A percentile compares a stretch with the other conserved stretches of the same genome.
phyloP scores from a whole-genome alignment of 2,329 filamentous ascomycete species.

The Pseudogymnoascus sp. region DNA sequence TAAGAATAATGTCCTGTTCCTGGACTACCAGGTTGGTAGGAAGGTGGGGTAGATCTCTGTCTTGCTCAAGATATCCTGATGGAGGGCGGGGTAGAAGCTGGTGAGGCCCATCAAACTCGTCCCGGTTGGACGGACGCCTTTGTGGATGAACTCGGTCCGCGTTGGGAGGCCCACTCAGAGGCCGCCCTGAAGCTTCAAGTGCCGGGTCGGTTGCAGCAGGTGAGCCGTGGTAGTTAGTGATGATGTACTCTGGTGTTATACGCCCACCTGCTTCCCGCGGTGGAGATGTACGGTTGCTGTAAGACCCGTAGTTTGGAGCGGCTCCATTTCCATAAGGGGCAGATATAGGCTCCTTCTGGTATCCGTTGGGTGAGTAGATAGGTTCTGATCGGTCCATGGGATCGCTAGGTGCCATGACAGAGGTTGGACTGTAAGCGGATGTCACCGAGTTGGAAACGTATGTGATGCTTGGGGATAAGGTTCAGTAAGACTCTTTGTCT shows the following conservation, averaged over 20 bases:
- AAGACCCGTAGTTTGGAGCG: constrained; percentile 27
- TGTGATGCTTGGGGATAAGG: constrained; percentile 24
- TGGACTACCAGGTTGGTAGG: constrained; percentile 76
- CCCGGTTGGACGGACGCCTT: constrained; percentile 69
- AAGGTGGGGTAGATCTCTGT: constrained; percentile 73
- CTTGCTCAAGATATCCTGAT: constrained; percentile 65
- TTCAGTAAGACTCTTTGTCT: constrained; percentile 25
- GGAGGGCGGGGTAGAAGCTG: constrained; percentile 72
- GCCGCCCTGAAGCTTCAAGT: constrained; percentile 44
- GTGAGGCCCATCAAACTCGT: constrained; percentile 84
- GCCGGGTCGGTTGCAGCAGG: constrained; percentile 56
- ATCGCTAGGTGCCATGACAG: constrained; percentile 20
- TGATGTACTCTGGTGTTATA: constrained; percentile 31
- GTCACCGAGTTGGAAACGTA: constrained; percentile 25
- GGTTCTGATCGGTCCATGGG: constrained; percentile 25
- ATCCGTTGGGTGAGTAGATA: constrained; percentile 28
- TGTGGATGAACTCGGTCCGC: constrained; percentile 47
- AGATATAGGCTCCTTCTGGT: constrained; percentile 26
- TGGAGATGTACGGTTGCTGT: constrained; percentile 24
- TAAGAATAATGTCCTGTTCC: constrained; percentile 77
- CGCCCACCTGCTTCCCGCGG: constrained; percentile 30
- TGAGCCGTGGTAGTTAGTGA: constrained; percentile 43
- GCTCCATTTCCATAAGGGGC: constrained; percentile 27
- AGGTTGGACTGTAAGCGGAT: constrained; percentile 24
- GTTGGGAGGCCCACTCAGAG: constrained; percentile 41